Evolutionary conservation across 768 basidiomycete species (phyloP).

Genomic region (Asterophora lycoperdoides): DNA sequence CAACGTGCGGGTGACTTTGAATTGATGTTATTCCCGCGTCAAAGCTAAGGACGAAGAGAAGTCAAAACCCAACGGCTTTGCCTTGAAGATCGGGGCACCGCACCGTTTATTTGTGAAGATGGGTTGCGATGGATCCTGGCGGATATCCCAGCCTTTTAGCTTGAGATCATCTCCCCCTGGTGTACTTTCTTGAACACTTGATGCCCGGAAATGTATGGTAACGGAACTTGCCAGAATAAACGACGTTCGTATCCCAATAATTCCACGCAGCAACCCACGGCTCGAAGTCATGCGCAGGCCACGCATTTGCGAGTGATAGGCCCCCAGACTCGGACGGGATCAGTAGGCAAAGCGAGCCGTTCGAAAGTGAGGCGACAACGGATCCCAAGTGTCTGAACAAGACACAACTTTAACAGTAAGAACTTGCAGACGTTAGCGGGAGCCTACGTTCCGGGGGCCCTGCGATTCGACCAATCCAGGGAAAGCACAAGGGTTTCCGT

Average conservation of each 20-base stretch:
- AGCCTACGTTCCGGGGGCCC: slow-evolving; percentile 42
- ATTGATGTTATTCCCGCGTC: slow-evolving; percentile 91
- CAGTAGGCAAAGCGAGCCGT: slow-evolving; percentile 67
- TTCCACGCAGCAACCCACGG: slow-evolving; percentile 94
- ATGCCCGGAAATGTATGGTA: not conserved
- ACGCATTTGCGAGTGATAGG: slow-evolving; percentile 48
- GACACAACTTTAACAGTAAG: not conserved
- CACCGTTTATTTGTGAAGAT: slow-evolving; percentile 73
- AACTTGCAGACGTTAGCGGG: not conserved
- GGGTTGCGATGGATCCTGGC: slow-evolving; percentile 56
- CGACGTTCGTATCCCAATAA: slow-evolving; percentile 71
- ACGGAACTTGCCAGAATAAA: slow-evolving; percentile 71
- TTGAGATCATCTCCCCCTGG: slow-evolving; percentile 90
- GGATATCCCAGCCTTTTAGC: slow-evolving; percentile 88
- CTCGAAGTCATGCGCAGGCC: slow-evolving; percentile 91
- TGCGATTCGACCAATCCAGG: slow-evolving; percentile 87
- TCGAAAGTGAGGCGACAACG: slow-evolving; percentile 78
- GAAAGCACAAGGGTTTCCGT: slow-evolving; percentile 77
- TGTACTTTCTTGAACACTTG: not conserved
- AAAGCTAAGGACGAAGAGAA: slow-evolving; percentile 49
- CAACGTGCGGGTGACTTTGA: slow-evolving; percentile 73
- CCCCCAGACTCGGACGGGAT: slow-evolving; percentile 41
- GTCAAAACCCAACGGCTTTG: not conserved
- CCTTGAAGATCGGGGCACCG: slow-evolving; percentile 2
- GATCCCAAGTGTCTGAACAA: slow-evolving; percentile 45